Conservation (phyloP, 441 rosid species). For the Melastoma candidum region DNA sequence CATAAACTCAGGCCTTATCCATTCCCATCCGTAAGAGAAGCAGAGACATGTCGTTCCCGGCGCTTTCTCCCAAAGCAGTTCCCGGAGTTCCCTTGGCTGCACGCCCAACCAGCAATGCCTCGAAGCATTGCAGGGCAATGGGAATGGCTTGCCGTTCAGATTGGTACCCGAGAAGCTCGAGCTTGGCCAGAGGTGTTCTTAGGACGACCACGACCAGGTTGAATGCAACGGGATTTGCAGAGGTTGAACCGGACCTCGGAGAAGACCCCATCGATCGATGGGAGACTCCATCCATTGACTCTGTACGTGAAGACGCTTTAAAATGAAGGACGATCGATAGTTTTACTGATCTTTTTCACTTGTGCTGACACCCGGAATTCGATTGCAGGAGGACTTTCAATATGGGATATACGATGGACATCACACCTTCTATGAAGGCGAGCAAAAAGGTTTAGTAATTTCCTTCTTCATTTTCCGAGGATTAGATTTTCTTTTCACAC, state of each 20-base stretch:
- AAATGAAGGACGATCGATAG: neutral
- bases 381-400: conserved; percentile 58
- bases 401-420: conserved; percentile 76
- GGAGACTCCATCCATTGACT: conserved; percentile 45
- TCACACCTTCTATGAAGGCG: conserved; percentile 70
- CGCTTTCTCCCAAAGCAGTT: too few relatives aligned
- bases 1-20: too few relatives aligned
- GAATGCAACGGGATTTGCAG: conserved; percentile 43
- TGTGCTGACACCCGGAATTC: conserved; percentile 6
- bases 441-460: conserved; percentile 34
- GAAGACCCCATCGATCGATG: conserved; percentile 75
- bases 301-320: conserved; percentile 23
- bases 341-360: neutral
- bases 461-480: neutral
- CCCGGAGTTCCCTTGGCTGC: too few relatives aligned
- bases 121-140: too few relatives aligned
- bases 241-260: conserved; percentile 76
- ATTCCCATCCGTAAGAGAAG: too few relatives aligned
- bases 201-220: conserved; percentile 16
- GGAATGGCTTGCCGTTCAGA: too few relatives aligned
- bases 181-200: too few relatives aligned
- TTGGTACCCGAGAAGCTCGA: too few relatives aligned
- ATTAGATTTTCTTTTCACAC: neutral
- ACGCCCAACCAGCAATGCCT: too few relatives aligned
- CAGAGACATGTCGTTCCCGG: too few relatives aligned